Percentiles rank a stretch among this genome's conserved stretches.
Conservation (phyloP, 75 land plant genomes). For the Picea sitchensis region DNA sequence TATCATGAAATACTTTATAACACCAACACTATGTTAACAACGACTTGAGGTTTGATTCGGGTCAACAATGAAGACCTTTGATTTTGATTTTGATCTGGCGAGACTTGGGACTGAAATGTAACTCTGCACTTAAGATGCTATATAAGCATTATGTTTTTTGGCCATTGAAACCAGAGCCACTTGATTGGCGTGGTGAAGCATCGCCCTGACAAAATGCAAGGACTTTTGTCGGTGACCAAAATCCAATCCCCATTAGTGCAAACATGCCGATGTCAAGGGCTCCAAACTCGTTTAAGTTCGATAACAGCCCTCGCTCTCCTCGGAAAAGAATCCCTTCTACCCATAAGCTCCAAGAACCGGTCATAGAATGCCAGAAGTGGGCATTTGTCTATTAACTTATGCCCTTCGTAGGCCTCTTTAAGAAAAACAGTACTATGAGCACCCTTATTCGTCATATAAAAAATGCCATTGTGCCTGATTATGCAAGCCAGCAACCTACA, state of each 20-base stretch:
- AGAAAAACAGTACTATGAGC: slow-evolving; percentile 67
- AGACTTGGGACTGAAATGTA: too few species aligned
- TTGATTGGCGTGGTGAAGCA: not conserved
- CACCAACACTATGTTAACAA: not conserved
- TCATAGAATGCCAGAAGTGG: slow-evolving; percentile 56
- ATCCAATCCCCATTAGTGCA: not conserved
- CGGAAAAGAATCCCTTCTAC: slow-evolving; percentile 18
- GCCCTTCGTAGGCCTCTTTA: slow-evolving; percentile 73
- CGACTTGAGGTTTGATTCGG: not conserved
- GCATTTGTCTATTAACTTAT: slow-evolving; percentile 50
- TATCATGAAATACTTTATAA: not conserved
- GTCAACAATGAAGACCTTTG: too few species aligned
- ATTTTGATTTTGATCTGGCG: too few species aligned
- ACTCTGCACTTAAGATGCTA: too few species aligned
- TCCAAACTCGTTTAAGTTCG: slow-evolving; percentile 8
- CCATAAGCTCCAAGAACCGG: slow-evolving; percentile 47
- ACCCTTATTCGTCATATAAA: slow-evolving; percentile 80
- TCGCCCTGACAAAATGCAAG: not conserved
- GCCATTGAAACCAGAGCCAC: not conserved
- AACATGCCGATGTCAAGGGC: not conserved
- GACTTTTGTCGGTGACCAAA: not conserved
- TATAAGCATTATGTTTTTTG: not conserved
- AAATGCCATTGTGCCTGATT: slow-evolving; percentile 68
- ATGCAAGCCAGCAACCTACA: slow-evolving; percentile 46
- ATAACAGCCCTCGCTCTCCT: not conserved